Base-by-base conservation (phyloP, 2,329 filamentous ascomycete species). In the Capronia epimyces region DNA sequence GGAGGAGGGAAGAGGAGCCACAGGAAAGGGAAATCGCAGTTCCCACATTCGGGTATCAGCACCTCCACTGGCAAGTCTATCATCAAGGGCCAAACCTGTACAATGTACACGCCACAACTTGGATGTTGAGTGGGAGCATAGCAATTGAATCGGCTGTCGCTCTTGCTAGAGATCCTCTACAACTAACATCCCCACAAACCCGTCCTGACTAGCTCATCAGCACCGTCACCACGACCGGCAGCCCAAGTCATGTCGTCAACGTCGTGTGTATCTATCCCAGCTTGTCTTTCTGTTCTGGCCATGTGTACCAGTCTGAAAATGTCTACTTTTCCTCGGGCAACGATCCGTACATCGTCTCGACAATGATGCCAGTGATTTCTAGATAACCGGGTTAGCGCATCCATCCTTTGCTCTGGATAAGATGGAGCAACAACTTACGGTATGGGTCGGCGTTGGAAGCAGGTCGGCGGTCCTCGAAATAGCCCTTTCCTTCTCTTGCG, bases 381-480 rank as follows among this genome's bases (percentile, higher is more conserved):
- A 49, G 39, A 27, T 18, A 31, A 46, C 2, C 12, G 27, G 21
- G 34, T 37, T 37, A 37, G 34, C 18, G 6, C 27, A 9, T 2
- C n/a, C 21, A 45, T 18, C 15, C 16, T 22, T 25, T 9, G 7
- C 7, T 42, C 20, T 5, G 10, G n/a, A 18, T n/a, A 16, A 34
- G n/a, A 31, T 7, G 18, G 15, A 43, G 21, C 3, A 22, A n/a
- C 37, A 27, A 53, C 53, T 57, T 49, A 57, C 55, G 86, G 75
- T 94, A 93, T 55, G 87, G 87, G 71, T 90, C 87, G 59, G 83
- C 88, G 71, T 93, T 94, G 66, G 86, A 91, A 50, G 89, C 89
- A 51, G 85, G 84, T 59, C 85, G 81, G 67, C 86, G 80, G 60
- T 89, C 85, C 72, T 96, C 89, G 61, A 96, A 95, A 81, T 96